phyloP scores from a whole-genome alignment of 768 basidiomycete species.

The Chalciporus piperatus region DNA sequence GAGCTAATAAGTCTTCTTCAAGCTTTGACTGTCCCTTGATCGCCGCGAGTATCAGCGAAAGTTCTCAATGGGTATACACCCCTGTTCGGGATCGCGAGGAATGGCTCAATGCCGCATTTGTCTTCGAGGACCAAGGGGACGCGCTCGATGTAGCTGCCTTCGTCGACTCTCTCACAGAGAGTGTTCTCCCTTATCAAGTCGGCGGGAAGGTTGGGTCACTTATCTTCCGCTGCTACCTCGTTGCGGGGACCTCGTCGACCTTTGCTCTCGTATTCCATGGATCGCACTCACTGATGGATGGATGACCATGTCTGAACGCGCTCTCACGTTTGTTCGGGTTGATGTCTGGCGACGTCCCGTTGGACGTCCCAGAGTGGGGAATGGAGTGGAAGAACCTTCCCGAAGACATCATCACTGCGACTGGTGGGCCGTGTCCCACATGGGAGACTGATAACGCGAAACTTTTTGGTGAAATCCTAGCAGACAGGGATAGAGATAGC shows the following conservation, averaged over 20 bases:
- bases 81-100: slow-evolving; percentile 1
- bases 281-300: slow-evolving; percentile 14
- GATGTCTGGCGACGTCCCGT: slow-evolving; percentile 3
- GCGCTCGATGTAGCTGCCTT: background rate
- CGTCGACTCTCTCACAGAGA: no score
- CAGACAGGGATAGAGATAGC: background rate
- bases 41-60: slow-evolving; percentile 9
- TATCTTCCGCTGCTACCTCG: slow-evolving; percentile 16
- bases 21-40: slow-evolving; percentile 13
- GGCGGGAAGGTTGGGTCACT: no score
- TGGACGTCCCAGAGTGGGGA: slow-evolving; percentile 6
- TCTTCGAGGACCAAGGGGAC: background rate
- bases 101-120: slow-evolving; percentile 7
- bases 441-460: slow-evolving; percentile 6
- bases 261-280: slow-evolving; percentile 14
- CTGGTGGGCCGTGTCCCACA: slow-evolving; percentile 11
- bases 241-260: background rate
- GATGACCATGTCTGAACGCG: slow-evolving; percentile 12
- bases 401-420: slow-evolving; percentile 12
- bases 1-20: no score
- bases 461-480: background rate
- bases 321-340: slow-evolving; percentile 12
- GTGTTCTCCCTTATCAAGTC: no score
- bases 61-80: slow-evolving; percentile 9
- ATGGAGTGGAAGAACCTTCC: slow-evolving; percentile 13